Percentiles rank a stretch among this genome's conserved stretches.
Conservation (phyloP, 2,329 filamentous ascomycete genomes). For the Raffaelea ambrosiae region DNA sequence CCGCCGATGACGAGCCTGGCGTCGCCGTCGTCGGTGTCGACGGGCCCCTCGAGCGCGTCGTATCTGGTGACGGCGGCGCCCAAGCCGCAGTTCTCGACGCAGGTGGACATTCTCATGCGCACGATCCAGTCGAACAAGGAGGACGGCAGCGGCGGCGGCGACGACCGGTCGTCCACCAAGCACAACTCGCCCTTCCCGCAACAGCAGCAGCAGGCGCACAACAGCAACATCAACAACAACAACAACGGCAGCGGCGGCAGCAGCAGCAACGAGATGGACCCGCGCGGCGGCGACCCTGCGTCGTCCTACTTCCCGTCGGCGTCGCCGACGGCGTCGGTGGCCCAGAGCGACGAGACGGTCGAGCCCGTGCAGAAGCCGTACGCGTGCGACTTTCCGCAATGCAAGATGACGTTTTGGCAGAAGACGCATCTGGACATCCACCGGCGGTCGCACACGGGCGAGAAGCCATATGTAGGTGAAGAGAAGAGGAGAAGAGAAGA, state of each 20-base stretch:
- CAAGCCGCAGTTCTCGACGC: constrained; percentile 59
- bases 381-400: constrained; percentile 63
- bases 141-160: constrained; percentile 21
- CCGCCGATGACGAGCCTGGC: background rate
- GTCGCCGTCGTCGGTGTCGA: constrained; percentile 17
- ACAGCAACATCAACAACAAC: background rate
- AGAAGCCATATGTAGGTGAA: constrained; percentile 83
- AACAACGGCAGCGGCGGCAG: background rate
- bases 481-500: too few relatives aligned
- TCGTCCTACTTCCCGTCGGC: too few relatives aligned
- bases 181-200: background rate
- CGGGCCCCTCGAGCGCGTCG: too few relatives aligned
- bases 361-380: constrained; percentile 12
- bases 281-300: too few relatives aligned
- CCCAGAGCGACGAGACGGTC: background rate
- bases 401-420: constrained; percentile 76
- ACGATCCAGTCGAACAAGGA: constrained; percentile 63
- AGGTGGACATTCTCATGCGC: constrained; percentile 83
- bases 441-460: constrained; percentile 76
- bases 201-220: constrained; percentile 1
- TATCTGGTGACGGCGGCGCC: constrained; percentile 29
- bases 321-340: background rate
- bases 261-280: background rate
- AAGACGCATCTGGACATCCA: constrained; percentile 93
- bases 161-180: constrained; percentile 14